Conservation (phyloP, 331 rosid species). For the Acacia concinna region DNA sequence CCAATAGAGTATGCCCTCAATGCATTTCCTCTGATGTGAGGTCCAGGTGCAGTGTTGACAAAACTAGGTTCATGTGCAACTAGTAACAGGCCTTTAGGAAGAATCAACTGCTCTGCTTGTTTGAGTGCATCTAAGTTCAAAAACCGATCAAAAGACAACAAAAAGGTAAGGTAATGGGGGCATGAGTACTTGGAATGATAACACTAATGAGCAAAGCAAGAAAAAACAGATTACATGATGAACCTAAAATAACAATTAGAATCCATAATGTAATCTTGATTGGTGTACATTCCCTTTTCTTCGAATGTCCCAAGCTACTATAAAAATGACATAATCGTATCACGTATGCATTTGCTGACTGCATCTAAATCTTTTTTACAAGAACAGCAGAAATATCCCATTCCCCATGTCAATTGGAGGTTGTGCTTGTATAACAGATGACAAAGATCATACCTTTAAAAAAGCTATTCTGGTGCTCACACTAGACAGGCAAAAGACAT, state of each 20-base stretch:
- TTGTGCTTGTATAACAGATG: not conserved
- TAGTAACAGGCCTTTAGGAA: slow-evolving; percentile 60
- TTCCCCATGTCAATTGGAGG: not conserved
- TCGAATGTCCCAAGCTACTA: no score
- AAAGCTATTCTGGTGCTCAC: not conserved
- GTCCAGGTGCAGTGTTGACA: slow-evolving; percentile 67
- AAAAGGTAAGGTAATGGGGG: no score
- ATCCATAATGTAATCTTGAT: no score
- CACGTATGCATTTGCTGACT: not conserved
- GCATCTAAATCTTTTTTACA: not conserved
- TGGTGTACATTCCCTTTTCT: no score
- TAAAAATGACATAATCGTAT: no score
- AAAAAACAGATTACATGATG: not conserved
- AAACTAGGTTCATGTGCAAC: slow-evolving; percentile 79
- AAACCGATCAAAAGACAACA: not conserved
- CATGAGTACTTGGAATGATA: not conserved
- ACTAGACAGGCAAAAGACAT: not conserved
- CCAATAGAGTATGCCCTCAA: slow-evolving; percentile 76
- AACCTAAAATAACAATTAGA: not conserved
- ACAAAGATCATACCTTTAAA: not conserved
- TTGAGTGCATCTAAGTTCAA: slow-evolving; percentile 39
- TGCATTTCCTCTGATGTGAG: slow-evolving; percentile 73
- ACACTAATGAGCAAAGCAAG: not conserved
- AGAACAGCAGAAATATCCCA: not conserved
- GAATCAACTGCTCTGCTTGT: slow-evolving; percentile 43